These are phyloP conservation scores for Fusarium sp. DNA, from an alignment of 2,329 filamentous ascomycete species.

Conservation along the genomic window DNA sequence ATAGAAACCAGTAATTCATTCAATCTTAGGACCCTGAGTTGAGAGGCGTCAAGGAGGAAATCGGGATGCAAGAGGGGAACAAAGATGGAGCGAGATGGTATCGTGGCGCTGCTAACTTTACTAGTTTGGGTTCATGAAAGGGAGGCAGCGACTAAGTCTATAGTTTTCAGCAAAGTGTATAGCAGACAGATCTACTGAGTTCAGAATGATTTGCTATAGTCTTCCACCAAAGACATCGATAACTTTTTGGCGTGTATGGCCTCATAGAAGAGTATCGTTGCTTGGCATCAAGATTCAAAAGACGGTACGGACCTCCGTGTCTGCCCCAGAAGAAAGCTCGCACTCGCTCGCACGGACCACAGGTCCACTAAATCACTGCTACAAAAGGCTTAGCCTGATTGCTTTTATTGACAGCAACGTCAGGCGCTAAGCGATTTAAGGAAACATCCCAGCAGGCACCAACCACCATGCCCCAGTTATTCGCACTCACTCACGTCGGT, in stretches of 20 bases:
- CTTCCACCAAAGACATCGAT: background rate
- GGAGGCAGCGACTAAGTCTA: background rate
- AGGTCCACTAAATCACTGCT: background rate
- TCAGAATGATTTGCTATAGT: background rate
- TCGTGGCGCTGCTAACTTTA: background rate
- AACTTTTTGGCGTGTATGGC: background rate
- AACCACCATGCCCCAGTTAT: background rate
- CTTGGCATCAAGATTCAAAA: background rate
- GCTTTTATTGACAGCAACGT: background rate
- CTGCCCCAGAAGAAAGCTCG: constrained; percentile 1
- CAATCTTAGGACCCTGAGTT: background rate
- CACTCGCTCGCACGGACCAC: constrained; percentile 28
- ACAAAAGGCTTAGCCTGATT: background rate
- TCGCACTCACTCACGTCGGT: background rate
- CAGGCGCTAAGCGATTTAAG: background rate
- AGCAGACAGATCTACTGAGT: background rate
- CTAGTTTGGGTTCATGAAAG: background rate
- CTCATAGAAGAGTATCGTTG: background rate
- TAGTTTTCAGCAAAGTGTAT: background rate
- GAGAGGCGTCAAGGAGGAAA: background rate
- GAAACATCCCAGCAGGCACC: background rate
- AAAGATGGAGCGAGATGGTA: background rate
- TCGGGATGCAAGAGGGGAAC: background rate
- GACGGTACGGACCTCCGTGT: background rate
- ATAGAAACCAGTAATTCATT: constrained; percentile 18